Base-by-base conservation (phyloP, 106 monocot species). In the Dendrobium nobile region DNA sequence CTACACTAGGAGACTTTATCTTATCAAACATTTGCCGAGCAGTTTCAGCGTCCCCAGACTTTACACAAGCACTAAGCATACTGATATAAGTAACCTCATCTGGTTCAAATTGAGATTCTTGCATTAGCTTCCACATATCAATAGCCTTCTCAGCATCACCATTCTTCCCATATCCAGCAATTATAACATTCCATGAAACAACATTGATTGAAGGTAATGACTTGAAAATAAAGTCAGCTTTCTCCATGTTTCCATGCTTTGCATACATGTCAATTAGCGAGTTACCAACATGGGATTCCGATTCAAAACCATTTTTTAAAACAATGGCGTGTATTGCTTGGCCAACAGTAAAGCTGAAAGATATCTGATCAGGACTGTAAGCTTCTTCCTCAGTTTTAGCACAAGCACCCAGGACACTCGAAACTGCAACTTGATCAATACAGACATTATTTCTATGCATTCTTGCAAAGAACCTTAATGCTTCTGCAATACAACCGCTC, bases 161-260 rank as follows among this genome's bases (percentile, higher is more conserved):
- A 51, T 28, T 78, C 64, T 90, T 90, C 42, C 92, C 88, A 81
- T 90, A 92, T 44, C 94, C 94, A n/a, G 89, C 85, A 11, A 97
- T 89, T 70, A 97, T 75, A 24, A 90, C 82, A 79, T 97, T 97
- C 90, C 96, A 97, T 20, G 96, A 94, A 54, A 97, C 94, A 75
- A 89, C 85, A 84, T 82, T 94, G 10, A 85, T 18, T 61, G 26
- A 47, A 8, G 88, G 87, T 79, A 89, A 47, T 15, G 79, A 54
- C 3, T 84, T 59, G 65, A 97, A 97, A 19, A 88, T 79, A 61
- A 80, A 20, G 51, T 92, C 75, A 19, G 94, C 93, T 51, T 47
- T 79, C n/a, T 83, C 85, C 86, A 94, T 89, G 33, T 84, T 54
- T 9, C 85, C 85, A 77, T 56, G 78, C 77, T 92, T 97, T 17